Base-by-base conservation (phyloP, 495 filamentous ascomycete species). In the Aspergillus leporis region DNA sequence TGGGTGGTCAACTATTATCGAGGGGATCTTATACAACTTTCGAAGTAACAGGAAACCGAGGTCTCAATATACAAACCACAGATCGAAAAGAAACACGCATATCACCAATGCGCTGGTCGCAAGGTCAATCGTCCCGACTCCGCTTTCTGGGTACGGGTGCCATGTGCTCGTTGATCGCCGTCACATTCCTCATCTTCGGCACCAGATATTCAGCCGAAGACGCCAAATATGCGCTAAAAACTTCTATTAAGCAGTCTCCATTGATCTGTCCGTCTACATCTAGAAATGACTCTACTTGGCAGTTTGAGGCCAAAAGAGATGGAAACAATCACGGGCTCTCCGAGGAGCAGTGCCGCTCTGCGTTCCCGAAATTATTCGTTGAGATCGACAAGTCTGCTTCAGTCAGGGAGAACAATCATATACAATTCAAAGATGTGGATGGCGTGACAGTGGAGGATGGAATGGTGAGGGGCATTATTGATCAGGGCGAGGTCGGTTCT, bases 291-390 rank as follows among this genome's bases (percentile, higher is more conserved):
- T 53, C 51, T 18, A 22, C 32, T 0, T 79, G 75, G 75, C 66
- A 73, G 9, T 79, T 76, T 58, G 16, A 53, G 0, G 66, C 66
- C 7, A 58, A 62, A 49, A 66, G 71, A 18, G 74, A 79, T 65
- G 73, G 60, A 31, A 58, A 71, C 54, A 74, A 79, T 48, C 66
- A 77, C 45, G 72, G 72, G 8, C 62, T 82, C 10, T 74, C 69
- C 12, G 68, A 71, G 22, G 67, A 62, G 49, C 76, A 80, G 52
- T 82, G 78, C 55, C 66, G 60, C 5, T 45, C 36, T 21, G 77
- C 78, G 2, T 82, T 82, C 43, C 79, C 78, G 5, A 77, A 73
- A 51, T 53, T 82, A 5, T 82, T 77, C 54, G 57, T 58, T 18
- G 79, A 82, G 51, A 61, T 77, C n/a, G 70, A 78, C 21, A 72